A percentile compares a stretch with the other conserved stretches of the same genome.
Evolutionary conservation across 2,329 filamentous ascomycete species (phyloP).

Genomic region (Penicillium janthinellum): DNA sequence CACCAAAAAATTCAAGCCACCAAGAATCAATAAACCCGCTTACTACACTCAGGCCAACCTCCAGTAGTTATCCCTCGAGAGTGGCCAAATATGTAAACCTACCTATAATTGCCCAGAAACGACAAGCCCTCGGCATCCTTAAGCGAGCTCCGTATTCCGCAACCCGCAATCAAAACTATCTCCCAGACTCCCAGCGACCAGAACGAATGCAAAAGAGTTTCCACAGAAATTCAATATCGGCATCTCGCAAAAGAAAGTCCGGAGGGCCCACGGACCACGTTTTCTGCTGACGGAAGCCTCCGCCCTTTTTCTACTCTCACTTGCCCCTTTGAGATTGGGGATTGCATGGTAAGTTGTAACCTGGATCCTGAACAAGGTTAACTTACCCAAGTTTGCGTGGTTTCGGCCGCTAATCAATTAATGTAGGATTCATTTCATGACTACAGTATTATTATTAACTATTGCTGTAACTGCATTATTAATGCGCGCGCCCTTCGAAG

Average conservation of each 20-base stretch:
- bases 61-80: neutral
- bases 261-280: slow-evolving; percentile 20
- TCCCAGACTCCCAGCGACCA: neutral
- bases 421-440: neutral
- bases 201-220: neutral
- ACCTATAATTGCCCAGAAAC: neutral
- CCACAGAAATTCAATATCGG: neutral
- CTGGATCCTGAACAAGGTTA: too few relatives aligned
- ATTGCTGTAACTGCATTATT: too few relatives aligned
- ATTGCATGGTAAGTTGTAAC: neutral
- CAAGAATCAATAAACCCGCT: neutral
- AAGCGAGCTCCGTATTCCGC: slow-evolving; percentile 22
- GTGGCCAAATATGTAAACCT: neutral
- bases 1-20: neutral
- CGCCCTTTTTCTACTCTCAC: neutral
- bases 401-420: slow-evolving; percentile 5
- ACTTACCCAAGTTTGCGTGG: neutral
- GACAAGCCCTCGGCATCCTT: slow-evolving; percentile 10
- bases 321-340: neutral
- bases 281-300: slow-evolving; percentile 11
- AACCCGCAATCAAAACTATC: neutral
- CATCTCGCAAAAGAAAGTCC: neutral
- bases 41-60: neutral
- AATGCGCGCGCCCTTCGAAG: neutral
- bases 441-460: too few relatives aligned